Base-by-base conservation (phyloP, 495 filamentous ascomycete genomes). In the Polyplosphaeria fusca region DNA sequence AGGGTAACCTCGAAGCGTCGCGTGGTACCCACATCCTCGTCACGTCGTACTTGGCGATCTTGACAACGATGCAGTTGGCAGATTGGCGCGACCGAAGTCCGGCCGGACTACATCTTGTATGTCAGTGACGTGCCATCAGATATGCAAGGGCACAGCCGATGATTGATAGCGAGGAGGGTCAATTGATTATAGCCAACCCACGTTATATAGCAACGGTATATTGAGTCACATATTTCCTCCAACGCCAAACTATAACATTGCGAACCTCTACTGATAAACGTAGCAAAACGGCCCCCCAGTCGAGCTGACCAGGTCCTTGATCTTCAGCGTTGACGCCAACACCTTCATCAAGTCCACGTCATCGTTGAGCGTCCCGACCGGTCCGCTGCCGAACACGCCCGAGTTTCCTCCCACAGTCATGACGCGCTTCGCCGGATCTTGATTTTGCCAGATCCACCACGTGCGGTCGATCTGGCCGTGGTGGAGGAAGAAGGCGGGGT, bases 371-470 rank as follows among this genome's bases (percentile, higher is more conserved):
- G 43, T 46, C 22, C 43, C 43, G 3, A 16, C 7, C 41, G 11
- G 7, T 9, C 7, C 18, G 20, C 18, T 18, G 14, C 41, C 41
- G 7, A 44, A 18, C 18, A 44, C 7, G 11, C n/a, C 11, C 14
- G 41, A 9, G 7, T 23, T 23, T 16, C 41, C 41, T 18, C 9
- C 41, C 7, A 44, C 19, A 11, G 41, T 18, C 41, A 44, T 23
- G 18, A 44, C 41, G 20, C 41, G 41, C 11, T 23, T 44, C 11
- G 41, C 14, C 7, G 48, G 48, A 16, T 86, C 76, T 40, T 79
- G 63, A 41, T 72, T 51, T 25, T 58, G 54, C 54, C 54, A 58
- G 3, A 42, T 58, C 30, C 20, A 51, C 44, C 46, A 58, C 3
- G 18, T 26, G 3, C 46, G 23, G 25, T 58, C 54, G 30, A 58